Base-by-base conservation (phyloP, 192 early-diverging fungal species). In the Spizellomyces punctatus region DNA sequence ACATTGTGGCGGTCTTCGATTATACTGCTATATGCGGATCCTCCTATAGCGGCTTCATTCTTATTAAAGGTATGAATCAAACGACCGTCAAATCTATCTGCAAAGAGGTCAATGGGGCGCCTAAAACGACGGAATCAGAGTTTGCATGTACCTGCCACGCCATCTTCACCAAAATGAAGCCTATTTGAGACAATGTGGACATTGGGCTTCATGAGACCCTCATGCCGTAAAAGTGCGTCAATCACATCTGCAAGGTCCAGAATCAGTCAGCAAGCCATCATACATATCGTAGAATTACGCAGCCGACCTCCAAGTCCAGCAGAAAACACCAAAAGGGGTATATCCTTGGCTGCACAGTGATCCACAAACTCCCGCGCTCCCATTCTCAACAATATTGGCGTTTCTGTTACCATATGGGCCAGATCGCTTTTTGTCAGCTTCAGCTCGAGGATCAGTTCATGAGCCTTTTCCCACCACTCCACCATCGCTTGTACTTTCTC, bases 21-120 rank as follows among this genome's bases (percentile, higher is more conserved):
- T 3, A 36, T 36, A 36, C 27, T 36, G 27, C 27, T 36, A 36
- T 36, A 36, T 36, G 27, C 27, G 27, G 27, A 36, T 36, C 27
- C 27, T 36, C 27, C 27, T 36, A 36, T 36, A 16, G 69, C 73
- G 14, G 86, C 76, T 62, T 91, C 89, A 62, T 79, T 79, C 78
- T 92, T 92, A 80, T 92, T 93, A 63, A 91, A 86, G 0, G 85
- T 76, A 68, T 92, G 91, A 43, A 92, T 89, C 61, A 92, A 49
- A 0, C 88, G 90, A n/a, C 80, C 83, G 43, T 81, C 69, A 69
- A 93, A 92, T 21, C 74, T 79, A 19, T 82, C 85, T 57, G 87
- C 89, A 36, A 3, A 36, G 27, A 36, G 27, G 27, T 36, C 27
- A 36, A 36, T 36, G 27, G 27, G 27, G 27, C 27, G 27, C 27